Evolutionary conservation across 805 yeast species (phyloP), one percentile per base, ranked within the genome.

Genomic region (Blastobotrys parvus): DNA sequence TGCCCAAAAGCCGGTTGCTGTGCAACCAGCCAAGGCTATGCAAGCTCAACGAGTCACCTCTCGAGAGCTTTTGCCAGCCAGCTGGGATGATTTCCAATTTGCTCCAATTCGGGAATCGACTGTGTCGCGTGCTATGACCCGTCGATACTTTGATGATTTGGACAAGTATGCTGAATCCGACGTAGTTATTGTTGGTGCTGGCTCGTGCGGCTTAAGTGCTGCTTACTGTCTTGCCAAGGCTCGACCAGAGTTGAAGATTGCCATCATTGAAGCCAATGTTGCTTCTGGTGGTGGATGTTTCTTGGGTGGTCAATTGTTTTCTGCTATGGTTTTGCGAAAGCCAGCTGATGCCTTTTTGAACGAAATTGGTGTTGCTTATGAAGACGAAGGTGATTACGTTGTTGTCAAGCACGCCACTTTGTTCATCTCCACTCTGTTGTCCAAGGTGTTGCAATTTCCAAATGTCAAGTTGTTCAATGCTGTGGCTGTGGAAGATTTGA

Each of bases 241-340:
- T 56, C 74, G 89, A 60, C 89, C 90, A 13, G 87, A 82, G 51
- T 67, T 82, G 53, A 81, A 78, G 60, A 75, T 82, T 50, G 85
- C 86, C 47, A 77, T 80, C 49, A 71, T 82, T 45, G 90, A 82
- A 64, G 80, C 85, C 29, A 72, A 74, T 49, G 85, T 81, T n/a
- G 71, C 83, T 27, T 82, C 83, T 43, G 89, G 89, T 45, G 90
- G 89, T 49, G 90, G 90, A 22, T 77, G 82, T 45, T 80, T 83
- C 80, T 67, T 82, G 38, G 86, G 86, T 44, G 90, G 88, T 10
- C 86, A 79, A 60, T 66, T 82, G 48, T 80, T 82, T 61, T 75
- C 82, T 22, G 87, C 88, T 31, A 81, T 81, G 88, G 77, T 82
- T 42, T 68, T 80, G 72, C 75, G 89, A 64, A 82, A 82, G 63